phyloP scores from a whole-genome alignment of 2,329 filamentous ascomycete species.

The Calonectria hongkongensis region DNA sequence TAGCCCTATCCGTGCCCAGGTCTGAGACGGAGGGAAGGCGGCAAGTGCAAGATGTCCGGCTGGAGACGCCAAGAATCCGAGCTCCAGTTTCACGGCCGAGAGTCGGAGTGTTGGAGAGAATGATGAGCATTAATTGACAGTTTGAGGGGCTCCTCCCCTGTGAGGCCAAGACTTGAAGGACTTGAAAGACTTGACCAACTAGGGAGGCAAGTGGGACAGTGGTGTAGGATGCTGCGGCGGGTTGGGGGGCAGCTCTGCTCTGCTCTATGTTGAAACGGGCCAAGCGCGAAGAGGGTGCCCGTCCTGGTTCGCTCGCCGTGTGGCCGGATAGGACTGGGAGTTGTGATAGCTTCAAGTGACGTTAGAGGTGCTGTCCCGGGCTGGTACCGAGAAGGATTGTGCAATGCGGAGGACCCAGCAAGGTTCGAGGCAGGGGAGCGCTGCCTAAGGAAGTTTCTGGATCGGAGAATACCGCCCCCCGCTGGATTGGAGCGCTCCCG shows the following conservation, averaged over 20 bases:
- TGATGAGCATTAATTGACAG: background rate
- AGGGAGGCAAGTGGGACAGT: background rate
- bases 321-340: slow-evolving; percentile 1
- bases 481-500: slow-evolving; percentile 2
- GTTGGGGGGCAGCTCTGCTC: background rate
- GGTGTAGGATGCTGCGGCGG: slow-evolving; percentile 9
- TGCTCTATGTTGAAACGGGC: slow-evolving; percentile 37
- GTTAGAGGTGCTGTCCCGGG: slow-evolving; percentile 21
- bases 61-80: slow-evolving; percentile 13
- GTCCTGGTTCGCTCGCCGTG: background rate
- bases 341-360: slow-evolving; percentile 20
- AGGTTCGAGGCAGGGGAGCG: slow-evolving; percentile 6
- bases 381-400: slow-evolving; percentile 17
- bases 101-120: background rate
- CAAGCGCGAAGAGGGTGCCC: slow-evolving; percentile 1
- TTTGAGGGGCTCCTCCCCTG: background rate
- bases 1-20: background rate
- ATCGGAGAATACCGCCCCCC: slow-evolving; percentile 18
- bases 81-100: slow-evolving; percentile 14
- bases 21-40: background rate
- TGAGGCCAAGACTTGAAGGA: slow-evolving; percentile 9
- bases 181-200: slow-evolving; percentile 4
- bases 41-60: slow-evolving; percentile 30
- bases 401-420: slow-evolving; percentile 15
- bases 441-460: slow-evolving; percentile 14